Base-by-base conservation (phyloP, 2,329 filamentous ascomycete genomes). In the Exophiala sp. region DNA sequence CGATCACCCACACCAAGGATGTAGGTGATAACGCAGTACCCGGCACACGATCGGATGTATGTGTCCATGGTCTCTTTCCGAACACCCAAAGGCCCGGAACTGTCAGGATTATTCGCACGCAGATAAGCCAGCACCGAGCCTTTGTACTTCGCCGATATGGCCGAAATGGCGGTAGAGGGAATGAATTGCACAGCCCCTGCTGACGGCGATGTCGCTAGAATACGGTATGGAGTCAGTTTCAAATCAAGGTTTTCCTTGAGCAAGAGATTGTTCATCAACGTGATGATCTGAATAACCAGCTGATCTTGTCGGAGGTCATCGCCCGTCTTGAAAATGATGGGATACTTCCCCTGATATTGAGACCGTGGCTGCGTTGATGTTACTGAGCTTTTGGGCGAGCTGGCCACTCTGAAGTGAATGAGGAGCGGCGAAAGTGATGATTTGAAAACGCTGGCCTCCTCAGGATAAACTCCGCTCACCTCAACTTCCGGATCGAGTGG, bases 1-100 rank as follows among this genome's bases (percentile, higher is more conserved):
- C 93, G 83, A 66, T 98, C 93, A 16, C 93, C 93, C 2, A 98
- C 93, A 24, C 93, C 94, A 10, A 98, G 80, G 13, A 98, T 86
- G 67, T 98, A 98, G 0, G 94, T 98, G 60, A 98, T 96, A 11
- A 98, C 93, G 67, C 93, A 97, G 70, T 98, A 98, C 27, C 93
- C 93, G 0, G 93, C 93, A 64, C 93, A 96, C 0, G 89, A 95
- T 65, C 90, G 91, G 64, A 97, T 83, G 65, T 95, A 98, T 1
- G 85, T 96, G 60, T 98, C 93, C 71, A 98, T 84, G 0, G 88
- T 85, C 64, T 96, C 91, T 65, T 91, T 90, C 22, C 90, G 85
- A 22, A 98, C 83, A 1, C 91, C 89, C 1, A 95, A 77, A 0
- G 89, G 85, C 3, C 87, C 86, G 10, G 76, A 76, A 16, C 86